A percentile compares a stretch with the other conserved stretches of the same genome.
phyloP scores from a whole-genome alignment of 331 rosid species.

The Stylosanthes scabra region DNA sequence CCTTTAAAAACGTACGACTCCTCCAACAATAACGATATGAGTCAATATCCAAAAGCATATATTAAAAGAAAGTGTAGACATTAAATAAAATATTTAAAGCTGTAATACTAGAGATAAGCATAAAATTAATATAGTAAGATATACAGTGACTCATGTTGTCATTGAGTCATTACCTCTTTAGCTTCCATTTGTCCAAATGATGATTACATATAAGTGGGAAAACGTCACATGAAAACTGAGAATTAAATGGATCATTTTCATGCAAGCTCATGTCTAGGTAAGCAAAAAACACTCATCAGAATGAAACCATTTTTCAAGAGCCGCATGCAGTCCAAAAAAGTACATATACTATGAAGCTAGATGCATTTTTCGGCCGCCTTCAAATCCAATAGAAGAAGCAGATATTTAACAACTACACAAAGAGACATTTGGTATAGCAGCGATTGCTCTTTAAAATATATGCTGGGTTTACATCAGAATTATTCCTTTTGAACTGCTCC shows the following conservation, averaged over 20 bases:
- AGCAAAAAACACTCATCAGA: slow-evolving; percentile 37
- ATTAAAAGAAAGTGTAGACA: too few species aligned
- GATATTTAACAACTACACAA: slow-evolving; percentile 42
- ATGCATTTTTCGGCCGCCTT: slow-evolving; percentile 36
- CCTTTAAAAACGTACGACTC: too few species aligned
- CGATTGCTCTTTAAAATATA: slow-evolving; percentile 32
- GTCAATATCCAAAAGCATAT: too few species aligned
- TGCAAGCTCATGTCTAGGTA: slow-evolving; percentile 15
- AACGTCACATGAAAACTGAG: slow-evolving; percentile 31
- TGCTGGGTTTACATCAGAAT: slow-evolving; percentile 39
- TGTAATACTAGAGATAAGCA: not conserved
- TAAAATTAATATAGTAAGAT: slow-evolving; percentile 19
- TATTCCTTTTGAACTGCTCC: slow-evolving; percentile 67
- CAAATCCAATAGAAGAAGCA: slow-evolving; percentile 36
- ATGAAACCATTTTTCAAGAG: slow-evolving; percentile 22
- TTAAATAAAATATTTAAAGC: too few species aligned
- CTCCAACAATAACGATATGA: too few species aligned
- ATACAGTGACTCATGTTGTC: slow-evolving; percentile 55
- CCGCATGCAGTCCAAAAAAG: slow-evolving; percentile 16
- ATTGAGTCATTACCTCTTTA: slow-evolving; percentile 35
- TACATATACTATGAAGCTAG: not conserved
- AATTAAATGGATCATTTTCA: slow-evolving; percentile 1
- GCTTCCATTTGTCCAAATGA: slow-evolving; percentile 49
- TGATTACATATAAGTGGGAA: slow-evolving; percentile 6
- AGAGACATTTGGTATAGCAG: slow-evolving; percentile 49